Conservation (phyloP, 2,329 filamentous ascomycete genomes). For the Colletotrichum sp. region DNA sequence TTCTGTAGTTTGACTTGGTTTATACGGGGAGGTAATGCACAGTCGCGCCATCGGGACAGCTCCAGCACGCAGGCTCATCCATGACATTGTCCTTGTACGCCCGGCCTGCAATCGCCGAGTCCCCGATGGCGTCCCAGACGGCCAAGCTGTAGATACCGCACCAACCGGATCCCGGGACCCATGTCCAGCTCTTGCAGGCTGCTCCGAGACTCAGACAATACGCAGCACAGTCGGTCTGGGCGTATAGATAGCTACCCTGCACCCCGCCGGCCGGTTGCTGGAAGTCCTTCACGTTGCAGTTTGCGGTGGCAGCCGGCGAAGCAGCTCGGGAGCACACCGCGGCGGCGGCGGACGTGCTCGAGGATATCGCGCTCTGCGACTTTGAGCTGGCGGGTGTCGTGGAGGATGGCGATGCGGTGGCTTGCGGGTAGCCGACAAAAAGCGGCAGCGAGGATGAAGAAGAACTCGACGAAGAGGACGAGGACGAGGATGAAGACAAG, state of each 20-base stretch:
- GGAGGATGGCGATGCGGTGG: not conserved
- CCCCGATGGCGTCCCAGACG: conserved; percentile 1
- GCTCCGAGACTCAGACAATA: not conserved
- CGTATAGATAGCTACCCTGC: not conserved
- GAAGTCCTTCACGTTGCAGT: conserved; percentile 5
- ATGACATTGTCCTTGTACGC: not conserved
- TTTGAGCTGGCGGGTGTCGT: not conserved
- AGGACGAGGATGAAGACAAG: not conserved
- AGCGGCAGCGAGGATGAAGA: not conserved
- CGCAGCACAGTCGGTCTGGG: not conserved
- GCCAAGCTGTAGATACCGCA: not conserved
- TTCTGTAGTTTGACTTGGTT: not conserved
- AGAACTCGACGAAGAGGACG: not conserved
- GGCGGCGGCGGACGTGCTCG: not conserved
- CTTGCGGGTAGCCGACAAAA: not conserved
- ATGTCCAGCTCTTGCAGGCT: not conserved
- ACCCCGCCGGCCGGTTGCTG: not conserved
- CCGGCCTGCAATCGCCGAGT: not conserved
- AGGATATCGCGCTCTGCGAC: not conserved
- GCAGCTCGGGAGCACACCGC: not conserved
- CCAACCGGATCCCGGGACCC: not conserved
- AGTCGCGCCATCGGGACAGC: not conserved
- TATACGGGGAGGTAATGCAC: not conserved
- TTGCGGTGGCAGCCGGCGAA: not conserved
- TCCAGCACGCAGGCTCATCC: not conserved